phyloP scores from a whole-genome alignment of 2,329 filamentous ascomycete species.

The Helminthosporium solani region DNA sequence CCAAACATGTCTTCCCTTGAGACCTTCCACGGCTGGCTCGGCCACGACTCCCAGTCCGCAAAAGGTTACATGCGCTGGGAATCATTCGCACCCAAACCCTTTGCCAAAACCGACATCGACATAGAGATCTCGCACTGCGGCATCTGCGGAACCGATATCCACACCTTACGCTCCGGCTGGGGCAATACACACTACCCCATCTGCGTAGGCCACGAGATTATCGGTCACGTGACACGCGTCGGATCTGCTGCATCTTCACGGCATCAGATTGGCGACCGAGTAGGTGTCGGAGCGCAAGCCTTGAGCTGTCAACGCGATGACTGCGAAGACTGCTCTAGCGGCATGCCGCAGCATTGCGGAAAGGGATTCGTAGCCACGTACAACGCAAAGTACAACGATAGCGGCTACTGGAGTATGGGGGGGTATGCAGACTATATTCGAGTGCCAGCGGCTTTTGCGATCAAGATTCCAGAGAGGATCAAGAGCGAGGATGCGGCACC shows the following conservation, averaged over 20 bases:
- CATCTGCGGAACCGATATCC: slow-evolving; percentile 42
- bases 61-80: slow-evolving; percentile 59
- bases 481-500: slow-evolving; percentile 59
- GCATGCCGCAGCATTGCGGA: slow-evolving; percentile 47
- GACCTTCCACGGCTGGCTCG: slow-evolving; percentile 61
- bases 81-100: slow-evolving; percentile 49
- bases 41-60: slow-evolving; percentile 50
- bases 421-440: slow-evolving; percentile 60
- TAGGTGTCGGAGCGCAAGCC: slow-evolving; percentile 54
- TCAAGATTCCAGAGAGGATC: slow-evolving; percentile 56
- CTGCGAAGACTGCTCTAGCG: slow-evolving; percentile 56
- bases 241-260: slow-evolving; percentile 44
- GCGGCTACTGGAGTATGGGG: slow-evolving; percentile 66
- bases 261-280: slow-evolving; percentile 62
- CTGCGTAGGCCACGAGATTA: slow-evolving; percentile 47
- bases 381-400: slow-evolving; percentile 54
- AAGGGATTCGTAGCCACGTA: slow-evolving; percentile 59
- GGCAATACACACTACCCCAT: slow-evolving; percentile 47
- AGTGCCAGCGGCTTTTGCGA: slow-evolving; percentile 58
- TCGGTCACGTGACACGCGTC: slow-evolving; percentile 42
- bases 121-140: slow-evolving; percentile 38
- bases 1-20: slow-evolving; percentile 28
- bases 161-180: slow-evolving; percentile 47
- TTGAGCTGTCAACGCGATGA: slow-evolving; percentile 49
- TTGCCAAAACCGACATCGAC: slow-evolving; percentile 33